phyloP scores from a whole-genome alignment of 352 stramenopile genomes.

The Poterioochromonas sp. region DNA sequence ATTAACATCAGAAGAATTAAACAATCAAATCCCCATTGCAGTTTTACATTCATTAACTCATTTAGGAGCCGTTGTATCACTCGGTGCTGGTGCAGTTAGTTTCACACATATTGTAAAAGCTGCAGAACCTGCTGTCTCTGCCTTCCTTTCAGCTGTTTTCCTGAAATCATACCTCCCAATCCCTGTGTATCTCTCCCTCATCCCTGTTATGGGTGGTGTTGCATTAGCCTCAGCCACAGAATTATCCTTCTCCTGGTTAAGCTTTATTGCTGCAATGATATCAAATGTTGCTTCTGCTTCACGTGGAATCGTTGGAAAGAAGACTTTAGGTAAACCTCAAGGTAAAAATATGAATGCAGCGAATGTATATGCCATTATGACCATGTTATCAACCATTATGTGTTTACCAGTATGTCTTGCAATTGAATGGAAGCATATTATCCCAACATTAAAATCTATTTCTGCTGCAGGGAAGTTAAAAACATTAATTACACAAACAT shows the following conservation, averaged over 20 bases:
- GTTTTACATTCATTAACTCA: constrained; percentile 63
- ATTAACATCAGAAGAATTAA: neutral
- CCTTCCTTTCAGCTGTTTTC: constrained; percentile 57
- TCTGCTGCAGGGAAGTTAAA: constrained; percentile 43
- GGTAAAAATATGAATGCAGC: constrained; percentile 69
- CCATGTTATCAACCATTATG: constrained; percentile 59
- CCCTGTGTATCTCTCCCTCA: constrained; percentile 56
- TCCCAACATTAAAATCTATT: constrained; percentile 53
- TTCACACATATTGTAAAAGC: constrained; percentile 80
- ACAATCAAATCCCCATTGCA: constrained; percentile 49
- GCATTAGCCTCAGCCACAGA: constrained; percentile 56
- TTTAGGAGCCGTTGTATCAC: constrained; percentile 58
- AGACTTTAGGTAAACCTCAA: constrained; percentile 71
- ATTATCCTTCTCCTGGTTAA: constrained; percentile 62
- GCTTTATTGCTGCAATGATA: constrained; percentile 60
- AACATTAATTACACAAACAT: constrained; percentile 38
- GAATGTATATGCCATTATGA: constrained; percentile 68
- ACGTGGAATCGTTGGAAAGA: constrained; percentile 68
- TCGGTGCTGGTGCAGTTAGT: constrained; percentile 62
- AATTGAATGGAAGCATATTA: constrained; percentile 60
- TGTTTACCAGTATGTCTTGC: constrained; percentile 59
- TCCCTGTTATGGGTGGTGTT: constrained; percentile 66
- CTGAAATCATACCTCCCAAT: constrained; percentile 48
- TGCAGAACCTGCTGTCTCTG: constrained; percentile 69
- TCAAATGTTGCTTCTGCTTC: constrained; percentile 64